phyloP scores from a whole-genome alignment of 805 yeast genomes.

The Starmerella khaoyaiensis region DNA sequence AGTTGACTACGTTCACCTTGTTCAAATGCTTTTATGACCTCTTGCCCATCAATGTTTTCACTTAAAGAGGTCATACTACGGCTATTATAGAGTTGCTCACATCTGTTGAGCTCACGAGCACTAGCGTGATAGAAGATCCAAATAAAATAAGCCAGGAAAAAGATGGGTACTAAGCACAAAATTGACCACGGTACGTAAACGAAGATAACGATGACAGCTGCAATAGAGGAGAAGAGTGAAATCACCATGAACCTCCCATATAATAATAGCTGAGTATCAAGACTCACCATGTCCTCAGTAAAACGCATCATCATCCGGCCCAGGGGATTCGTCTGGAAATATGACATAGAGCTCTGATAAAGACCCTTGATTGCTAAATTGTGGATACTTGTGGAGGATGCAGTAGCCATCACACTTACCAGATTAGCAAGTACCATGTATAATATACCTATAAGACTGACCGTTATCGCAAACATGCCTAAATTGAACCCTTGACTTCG shows the following conservation, averaged over 20 bases:
- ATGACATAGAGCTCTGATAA: conserved; percentile 65
- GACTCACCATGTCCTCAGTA: conserved; percentile 71
- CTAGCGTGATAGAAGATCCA: conserved; percentile 48
- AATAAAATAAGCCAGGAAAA: conserved; percentile 29
- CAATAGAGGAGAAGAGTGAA: conserved; percentile 41
- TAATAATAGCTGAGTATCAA: conserved; percentile 56
- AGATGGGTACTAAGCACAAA: conserved; percentile 43
- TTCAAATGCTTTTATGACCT: conserved; percentile 48
- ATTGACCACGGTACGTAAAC: conserved; percentile 59
- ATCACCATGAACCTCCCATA: conserved; percentile 24
- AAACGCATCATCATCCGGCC: conserved; percentile 57
- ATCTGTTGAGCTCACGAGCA: conserved; percentile 57
- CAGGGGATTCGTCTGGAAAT: conserved; percentile 71
- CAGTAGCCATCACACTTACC: conserved; percentile 33
- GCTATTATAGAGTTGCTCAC: conserved; percentile 58
- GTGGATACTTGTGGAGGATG: conserved; percentile 42
- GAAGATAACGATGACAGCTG: conserved; percentile 51
- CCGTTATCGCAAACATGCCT: conserved; percentile 35
- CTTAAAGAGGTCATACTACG: conserved; percentile 54
- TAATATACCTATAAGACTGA: conserved; percentile 4
- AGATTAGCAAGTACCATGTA: conserved; percentile 6
- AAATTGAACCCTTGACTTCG: conserved; percentile 45
- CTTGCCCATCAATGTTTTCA: conserved; percentile 52
- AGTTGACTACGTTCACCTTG: conserved; percentile 36
- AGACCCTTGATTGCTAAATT: conserved; percentile 44